These are phyloP conservation scores for Cruciata laevipes DNA, from an alignment of 257 asterid genomes.

Conservation along the genomic window DNA sequence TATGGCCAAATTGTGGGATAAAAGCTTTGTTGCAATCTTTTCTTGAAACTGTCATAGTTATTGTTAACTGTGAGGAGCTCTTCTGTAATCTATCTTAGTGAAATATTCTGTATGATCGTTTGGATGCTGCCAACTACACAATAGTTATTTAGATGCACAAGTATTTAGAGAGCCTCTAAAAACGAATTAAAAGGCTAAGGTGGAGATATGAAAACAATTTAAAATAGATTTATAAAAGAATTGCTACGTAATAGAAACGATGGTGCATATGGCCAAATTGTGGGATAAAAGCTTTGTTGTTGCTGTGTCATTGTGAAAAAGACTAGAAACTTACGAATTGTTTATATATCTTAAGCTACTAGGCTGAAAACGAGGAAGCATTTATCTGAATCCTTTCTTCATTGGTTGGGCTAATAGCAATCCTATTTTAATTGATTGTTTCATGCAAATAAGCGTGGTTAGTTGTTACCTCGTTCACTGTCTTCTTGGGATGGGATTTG, in stretches of 20 bases:
- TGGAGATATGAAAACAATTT: background rate
- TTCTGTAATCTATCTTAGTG: background rate
- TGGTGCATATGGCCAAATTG: background rate
- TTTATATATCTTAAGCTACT: background rate
- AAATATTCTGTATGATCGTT: too few relatives aligned
- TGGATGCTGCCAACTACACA: background rate
- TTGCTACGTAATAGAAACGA: background rate
- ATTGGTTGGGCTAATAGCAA: background rate
- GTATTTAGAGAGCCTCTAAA: background rate
- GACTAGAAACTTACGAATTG: background rate
- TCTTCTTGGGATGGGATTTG: background rate
- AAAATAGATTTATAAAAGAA: background rate
- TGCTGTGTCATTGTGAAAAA: background rate
- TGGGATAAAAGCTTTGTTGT: background rate
- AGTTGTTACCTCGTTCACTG: background rate
- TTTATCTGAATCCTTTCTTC: background rate
- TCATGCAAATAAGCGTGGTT: background rate
- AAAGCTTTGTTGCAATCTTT: background rate
- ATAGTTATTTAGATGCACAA: too few relatives aligned
- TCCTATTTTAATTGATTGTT: background rate
- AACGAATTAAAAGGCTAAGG: background rate
- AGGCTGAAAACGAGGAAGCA: background rate
- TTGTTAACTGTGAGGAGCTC: background rate
- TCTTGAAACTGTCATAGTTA: background rate
- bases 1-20: background rate